A percentile compares a stretch with the other conserved stretches of the same genome.
Evolutionary conservation across 805 yeast species (phyloP).

Genomic region (Candida nonsorbophila): DNA sequence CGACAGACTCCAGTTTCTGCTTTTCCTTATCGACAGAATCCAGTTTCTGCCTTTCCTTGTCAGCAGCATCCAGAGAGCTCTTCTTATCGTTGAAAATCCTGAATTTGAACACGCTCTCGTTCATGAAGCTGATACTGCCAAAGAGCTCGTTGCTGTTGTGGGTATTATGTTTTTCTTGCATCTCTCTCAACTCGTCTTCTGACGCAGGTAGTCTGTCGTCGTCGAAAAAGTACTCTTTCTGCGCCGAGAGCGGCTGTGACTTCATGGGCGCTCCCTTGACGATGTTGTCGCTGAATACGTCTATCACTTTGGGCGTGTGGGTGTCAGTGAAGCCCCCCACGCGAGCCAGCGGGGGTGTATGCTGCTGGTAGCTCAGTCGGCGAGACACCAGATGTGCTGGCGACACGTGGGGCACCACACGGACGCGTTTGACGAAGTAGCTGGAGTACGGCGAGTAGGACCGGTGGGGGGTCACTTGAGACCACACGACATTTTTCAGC

Average conservation of each 20-base stretch:
- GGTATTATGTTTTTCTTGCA: conserved; percentile 21
- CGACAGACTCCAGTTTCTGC: conserved; percentile 1
- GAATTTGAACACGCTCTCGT: conserved; percentile 30
- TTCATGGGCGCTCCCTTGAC: conserved; percentile 43
- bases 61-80: conserved; percentile 1
- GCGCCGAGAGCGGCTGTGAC: conserved; percentile 50
- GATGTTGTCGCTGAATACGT: conserved; percentile 44
- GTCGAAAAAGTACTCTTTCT: conserved; percentile 31
- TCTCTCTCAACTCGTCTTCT: conserved; percentile 25
- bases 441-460: too few relatives aligned
- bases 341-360: too few relatives aligned
- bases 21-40: conserved; percentile 1
- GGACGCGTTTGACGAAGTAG: too few relatives aligned
- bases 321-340: background rate
- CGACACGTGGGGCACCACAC: background rate
- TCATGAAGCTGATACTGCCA: conserved; percentile 32
- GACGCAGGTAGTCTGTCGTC: conserved; percentile 25
- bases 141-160: conserved; percentile 18
- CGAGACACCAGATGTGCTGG: background rate
- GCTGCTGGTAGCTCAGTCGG: too few relatives aligned
- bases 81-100: conserved; percentile 18
- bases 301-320: conserved; percentile 28
- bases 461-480: too few relatives aligned
- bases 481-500: too few relatives aligned
- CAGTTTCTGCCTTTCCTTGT: conserved; percentile 3